Base-by-base conservation (phyloP, 139 green algal genomes). In the Diplosphaera chodatii region DNA sequence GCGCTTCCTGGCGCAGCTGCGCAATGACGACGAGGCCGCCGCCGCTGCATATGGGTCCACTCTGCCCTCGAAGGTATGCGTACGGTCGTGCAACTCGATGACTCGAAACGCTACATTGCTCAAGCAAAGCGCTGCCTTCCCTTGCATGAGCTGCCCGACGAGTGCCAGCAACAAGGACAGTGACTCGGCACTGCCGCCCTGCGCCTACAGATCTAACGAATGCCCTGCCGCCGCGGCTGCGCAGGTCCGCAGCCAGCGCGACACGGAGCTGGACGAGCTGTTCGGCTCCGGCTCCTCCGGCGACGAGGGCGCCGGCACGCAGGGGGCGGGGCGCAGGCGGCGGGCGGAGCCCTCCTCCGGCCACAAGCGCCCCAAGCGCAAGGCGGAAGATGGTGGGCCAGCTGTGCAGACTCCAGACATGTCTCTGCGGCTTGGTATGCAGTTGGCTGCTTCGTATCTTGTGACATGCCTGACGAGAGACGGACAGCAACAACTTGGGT, bases 1-100 rank as follows among this genome's bases (percentile, higher is more conserved):
- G 25, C 81, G 82, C 16, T 62, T 78, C 41, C 67, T 92, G 68
- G 71, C 78, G 23, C 34, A 84, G 65, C 67, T 88, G 41, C 65
- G 40, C 5, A 78, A 77, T 10, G 70, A 76, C 29, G 68, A 75
- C 72, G 64, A 66, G 8, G 62, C 21, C 21, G 66, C 41, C 18
- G 62, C 41, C 2, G 78, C 55, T 6, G 74, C 74, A 31, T 56
- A 62, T 13, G 72, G 34, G 5, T 62, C 41, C 25, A 71, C 37
- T 34, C 25, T 1, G 25, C 37, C 27, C 55, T 77, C 69, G 30
- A 66, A 33, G 73, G 55, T 21, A 62, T n/a, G n/a, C n/a, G n/a
- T n/a, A n/a, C n/a, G n/a, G n/a, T n/a, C n/a, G n/a, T n/a, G n/a
- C n/a, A n/a, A n/a, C n/a, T n/a, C n/a, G n/a, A n/a, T n/a, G n/a